Conservation (phyloP, 305 asterid species). For the Fraxinus nigra region DNA sequence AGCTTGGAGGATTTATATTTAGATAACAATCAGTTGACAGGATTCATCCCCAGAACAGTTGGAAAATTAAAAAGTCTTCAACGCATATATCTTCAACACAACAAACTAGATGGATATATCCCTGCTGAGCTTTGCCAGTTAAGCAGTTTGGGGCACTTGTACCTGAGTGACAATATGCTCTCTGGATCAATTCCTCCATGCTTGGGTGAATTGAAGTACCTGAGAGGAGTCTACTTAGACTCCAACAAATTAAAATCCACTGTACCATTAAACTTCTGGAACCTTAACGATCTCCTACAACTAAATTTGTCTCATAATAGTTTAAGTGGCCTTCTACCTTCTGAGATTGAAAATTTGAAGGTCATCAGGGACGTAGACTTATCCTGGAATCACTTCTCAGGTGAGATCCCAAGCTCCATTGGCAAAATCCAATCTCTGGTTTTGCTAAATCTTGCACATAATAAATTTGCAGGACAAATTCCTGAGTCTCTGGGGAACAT, state of each 20-base stretch:
- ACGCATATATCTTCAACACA: constrained; percentile 14
- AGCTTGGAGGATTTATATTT: neutral
- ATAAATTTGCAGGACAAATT: constrained; percentile 1
- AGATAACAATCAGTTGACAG: constrained; percentile 11
- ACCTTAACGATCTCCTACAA: neutral
- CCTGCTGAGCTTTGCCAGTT: constrained; percentile 15
- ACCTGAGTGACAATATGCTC: neutral
- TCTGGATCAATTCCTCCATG: constrained; percentile 13
- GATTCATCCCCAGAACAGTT: constrained; percentile 5
- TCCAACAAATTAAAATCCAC: constrained; percentile 1
- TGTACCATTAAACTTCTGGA: neutral
- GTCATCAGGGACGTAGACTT: neutral
- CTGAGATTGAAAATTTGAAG: neutral
- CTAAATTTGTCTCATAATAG: neutral
- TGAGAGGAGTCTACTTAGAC: constrained; percentile 9
- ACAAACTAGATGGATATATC: constrained; percentile 16
- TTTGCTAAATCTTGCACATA: neutral
- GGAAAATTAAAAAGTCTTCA: neutral
- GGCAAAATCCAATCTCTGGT: neutral
- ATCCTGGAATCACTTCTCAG: neutral
- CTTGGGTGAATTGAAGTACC: neutral
- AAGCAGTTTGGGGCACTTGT: neutral
- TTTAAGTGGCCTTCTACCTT: neutral
- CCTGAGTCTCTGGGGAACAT: neutral
- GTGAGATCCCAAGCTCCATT: constrained; percentile 13